Percentiles rank a stretch among this genome's conserved stretches.
Conservation (phyloP, 495 filamentous ascomycete species). For the Gamarada debralockiae region DNA sequence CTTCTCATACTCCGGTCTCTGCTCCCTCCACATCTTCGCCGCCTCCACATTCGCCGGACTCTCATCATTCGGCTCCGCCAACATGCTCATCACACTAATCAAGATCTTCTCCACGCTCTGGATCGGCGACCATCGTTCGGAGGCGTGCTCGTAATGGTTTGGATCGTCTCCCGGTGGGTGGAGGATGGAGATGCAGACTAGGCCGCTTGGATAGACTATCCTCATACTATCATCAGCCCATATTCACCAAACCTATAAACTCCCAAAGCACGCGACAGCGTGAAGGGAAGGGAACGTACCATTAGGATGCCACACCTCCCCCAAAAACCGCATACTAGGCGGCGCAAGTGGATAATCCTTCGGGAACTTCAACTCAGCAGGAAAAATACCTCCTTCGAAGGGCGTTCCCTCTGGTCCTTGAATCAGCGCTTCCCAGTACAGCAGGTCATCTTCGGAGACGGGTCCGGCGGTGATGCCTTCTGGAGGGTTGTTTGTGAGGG, state of each 20-base stretch:
- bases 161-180: conserved; percentile 98
- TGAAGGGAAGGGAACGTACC: conserved; percentile 48
- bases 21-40: conserved; percentile 96
- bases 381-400: conserved; percentile 92
- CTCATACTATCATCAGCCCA: not conserved
- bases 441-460: conserved; percentile 90
- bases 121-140: conserved; percentile 93
- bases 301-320: conserved; percentile 95
- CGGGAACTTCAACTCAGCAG: conserved; percentile 90
- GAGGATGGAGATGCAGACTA: conserved; percentile 96
- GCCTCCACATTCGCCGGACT: conserved; percentile 97
- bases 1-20: conserved; percentile 78
- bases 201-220: conserved; percentile 83
- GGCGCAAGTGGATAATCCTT: conserved; percentile 93
- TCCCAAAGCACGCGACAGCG: not conserved
- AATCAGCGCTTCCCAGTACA: conserved; percentile 95
- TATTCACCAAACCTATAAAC: not conserved
- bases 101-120: conserved; percentile 98
- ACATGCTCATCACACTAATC: conserved; percentile 97
- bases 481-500: conserved; percentile 69
- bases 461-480: conserved; percentile 95
- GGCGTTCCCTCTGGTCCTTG: conserved; percentile 93
- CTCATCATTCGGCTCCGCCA: conserved; percentile 98
- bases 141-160: conserved; percentile 96
- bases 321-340: conserved; percentile 89